phyloP scores from a whole-genome alignment of 1,284 basidiomycete genomes.

The Marasmius sp. region DNA sequence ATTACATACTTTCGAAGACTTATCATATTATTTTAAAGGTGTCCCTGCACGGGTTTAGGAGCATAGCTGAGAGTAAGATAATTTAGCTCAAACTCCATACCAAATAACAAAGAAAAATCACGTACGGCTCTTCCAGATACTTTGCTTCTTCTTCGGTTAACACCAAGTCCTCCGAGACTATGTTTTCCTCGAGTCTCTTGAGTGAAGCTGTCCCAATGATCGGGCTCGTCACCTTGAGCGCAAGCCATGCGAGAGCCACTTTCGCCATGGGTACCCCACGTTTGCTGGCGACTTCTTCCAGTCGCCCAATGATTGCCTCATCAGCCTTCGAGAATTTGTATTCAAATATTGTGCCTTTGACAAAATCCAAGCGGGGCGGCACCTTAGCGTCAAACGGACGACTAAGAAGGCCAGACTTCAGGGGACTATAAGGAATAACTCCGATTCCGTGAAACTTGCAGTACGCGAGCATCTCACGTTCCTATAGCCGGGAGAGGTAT shows the following conservation, averaged over 20 bases:
- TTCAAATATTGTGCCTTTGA: constrained; percentile 5
- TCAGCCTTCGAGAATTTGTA: constrained; percentile 14
- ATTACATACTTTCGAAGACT: no score
- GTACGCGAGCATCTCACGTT: constrained; percentile 13
- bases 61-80: no score
- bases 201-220: constrained; percentile 21
- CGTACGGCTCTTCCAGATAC: constrained; percentile 14
- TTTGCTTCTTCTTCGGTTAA: constrained; percentile 10
- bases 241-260: constrained; percentile 27
- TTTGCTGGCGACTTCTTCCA: constrained; percentile 27
- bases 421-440: constrained; percentile 14
- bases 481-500: neutral
- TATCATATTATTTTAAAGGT: no score
- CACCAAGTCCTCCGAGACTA: neutral
- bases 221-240: constrained; percentile 23
- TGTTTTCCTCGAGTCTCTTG: constrained; percentile 8
- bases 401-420: constrained; percentile 13
- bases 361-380: constrained; percentile 5
- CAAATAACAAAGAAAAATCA: neutral
- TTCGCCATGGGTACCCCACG: constrained; percentile 24
- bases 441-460: constrained; percentile 27
- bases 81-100: neutral
- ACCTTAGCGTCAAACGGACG: constrained; percentile 9
- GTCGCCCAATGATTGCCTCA: constrained; percentile 23
- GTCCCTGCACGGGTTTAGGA: no score